Conservation (phyloP, 352 stramenopile genomes). For the Phytophthora lateralis region DNA sequence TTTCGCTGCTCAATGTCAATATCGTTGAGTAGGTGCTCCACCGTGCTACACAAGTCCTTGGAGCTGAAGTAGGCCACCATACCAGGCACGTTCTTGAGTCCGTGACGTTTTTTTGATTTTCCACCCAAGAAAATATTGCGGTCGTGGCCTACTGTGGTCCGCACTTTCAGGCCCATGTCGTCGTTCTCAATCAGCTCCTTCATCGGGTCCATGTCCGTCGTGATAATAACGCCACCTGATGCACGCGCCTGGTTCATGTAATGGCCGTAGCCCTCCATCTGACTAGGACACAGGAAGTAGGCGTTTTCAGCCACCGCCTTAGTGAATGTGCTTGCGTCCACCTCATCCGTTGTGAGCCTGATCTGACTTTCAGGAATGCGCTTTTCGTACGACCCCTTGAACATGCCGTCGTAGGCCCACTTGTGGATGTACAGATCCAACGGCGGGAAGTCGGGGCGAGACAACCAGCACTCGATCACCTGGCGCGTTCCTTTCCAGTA, state of each 20-base stretch:
- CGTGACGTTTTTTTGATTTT: slow-evolving; percentile 30
- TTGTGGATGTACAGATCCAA: slow-evolving; percentile 60
- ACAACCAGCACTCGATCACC: slow-evolving; percentile 67
- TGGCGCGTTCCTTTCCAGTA: slow-evolving; percentile 57
- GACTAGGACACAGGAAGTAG: slow-evolving; percentile 69
- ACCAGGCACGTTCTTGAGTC: slow-evolving; percentile 35
- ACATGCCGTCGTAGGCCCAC: slow-evolving; percentile 44
- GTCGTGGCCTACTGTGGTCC: slow-evolving; percentile 9
- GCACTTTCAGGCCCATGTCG: slow-evolving; percentile 44
- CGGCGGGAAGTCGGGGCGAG: slow-evolving; percentile 45
- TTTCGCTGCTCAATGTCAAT: slow-evolving; percentile 36
- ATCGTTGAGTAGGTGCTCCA: slow-evolving; percentile 46
- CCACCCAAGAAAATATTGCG: slow-evolving; percentile 57
- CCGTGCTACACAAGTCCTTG: slow-evolving; percentile 43
- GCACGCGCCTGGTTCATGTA: slow-evolving; percentile 74
- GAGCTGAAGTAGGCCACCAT: slow-evolving; percentile 47
- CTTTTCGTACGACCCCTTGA: slow-evolving; percentile 36
- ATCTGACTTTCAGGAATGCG: slow-evolving; percentile 42
- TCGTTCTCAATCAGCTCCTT: slow-evolving; percentile 55
- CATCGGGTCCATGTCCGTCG: slow-evolving; percentile 58
- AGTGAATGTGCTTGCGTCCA: slow-evolving; percentile 43
- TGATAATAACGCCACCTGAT: slow-evolving; percentile 53
- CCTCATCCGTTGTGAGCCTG: slow-evolving; percentile 32
- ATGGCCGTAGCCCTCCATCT: slow-evolving; percentile 67
- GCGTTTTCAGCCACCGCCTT: slow-evolving; percentile 46